Percentiles rank a stretch among this genome's conserved stretches.
Conservation (phyloP, 306 rosid genomes). For the Cucurbita moschata region DNA sequence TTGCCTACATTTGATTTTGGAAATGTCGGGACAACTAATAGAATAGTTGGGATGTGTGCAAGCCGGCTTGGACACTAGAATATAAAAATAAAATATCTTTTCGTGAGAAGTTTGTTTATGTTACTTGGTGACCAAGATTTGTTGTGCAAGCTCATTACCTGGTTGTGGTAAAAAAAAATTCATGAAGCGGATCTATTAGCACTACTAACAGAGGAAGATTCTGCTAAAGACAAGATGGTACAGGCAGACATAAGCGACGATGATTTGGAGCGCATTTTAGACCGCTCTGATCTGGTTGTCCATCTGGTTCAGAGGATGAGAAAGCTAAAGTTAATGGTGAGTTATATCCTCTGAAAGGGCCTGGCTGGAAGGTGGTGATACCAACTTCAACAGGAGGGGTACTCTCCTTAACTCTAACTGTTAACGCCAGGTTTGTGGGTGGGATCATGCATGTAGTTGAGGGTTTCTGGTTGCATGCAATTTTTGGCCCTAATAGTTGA, state of each 20-base stretch:
- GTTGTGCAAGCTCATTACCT: neutral
- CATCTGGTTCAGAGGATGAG: neutral
- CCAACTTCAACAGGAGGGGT: constrained; percentile 58
- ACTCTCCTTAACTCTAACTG: constrained; percentile 62
- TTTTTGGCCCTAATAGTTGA: neutral
- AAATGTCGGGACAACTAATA: neutral
- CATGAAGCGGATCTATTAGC: constrained; percentile 42
- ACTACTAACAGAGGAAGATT: constrained; percentile 59
- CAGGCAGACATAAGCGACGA: constrained; percentile 57
- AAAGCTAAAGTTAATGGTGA: constrained; percentile 3
- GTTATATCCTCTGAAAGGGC: constrained; percentile 50
- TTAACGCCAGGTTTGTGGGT: neutral
- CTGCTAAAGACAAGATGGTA: constrained; percentile 68
- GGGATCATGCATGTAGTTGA: neutral
- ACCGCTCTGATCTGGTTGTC: constrained; percentile 60
- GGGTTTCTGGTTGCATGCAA: constrained; percentile 4
- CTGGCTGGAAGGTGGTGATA: constrained; percentile 96
- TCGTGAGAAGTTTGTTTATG: neutral
- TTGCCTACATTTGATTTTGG: neutral
- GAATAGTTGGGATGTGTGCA: too few species aligned
- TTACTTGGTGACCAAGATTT: neutral
- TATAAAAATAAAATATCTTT: neutral
- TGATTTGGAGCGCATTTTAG: constrained; percentile 60
- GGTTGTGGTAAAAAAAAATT: neutral
- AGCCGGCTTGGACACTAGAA: too few species aligned